These are phyloP conservation scores for Clarireedia paspali DNA, from an alignment of 2,329 filamentous ascomycete species.

Conservation along the genomic window DNA sequence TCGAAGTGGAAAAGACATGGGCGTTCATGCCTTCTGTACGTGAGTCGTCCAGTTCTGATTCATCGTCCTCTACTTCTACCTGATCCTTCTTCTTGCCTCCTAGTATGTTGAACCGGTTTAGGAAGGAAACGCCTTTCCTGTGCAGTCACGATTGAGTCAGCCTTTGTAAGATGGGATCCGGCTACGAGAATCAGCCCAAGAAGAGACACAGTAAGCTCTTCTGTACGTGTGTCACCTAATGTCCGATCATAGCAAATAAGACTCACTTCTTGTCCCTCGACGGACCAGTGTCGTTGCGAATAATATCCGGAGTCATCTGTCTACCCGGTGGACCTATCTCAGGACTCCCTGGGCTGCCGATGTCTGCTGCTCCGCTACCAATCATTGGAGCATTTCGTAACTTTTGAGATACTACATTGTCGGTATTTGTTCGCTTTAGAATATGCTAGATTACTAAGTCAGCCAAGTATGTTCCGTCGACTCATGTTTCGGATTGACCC, in stretches of 20 bases:
- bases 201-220: constrained; percentile 12
- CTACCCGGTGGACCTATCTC: constrained; percentile 22
- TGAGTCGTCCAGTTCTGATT: constrained; percentile 59
- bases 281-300: constrained; percentile 24
- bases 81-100: constrained; percentile 64
- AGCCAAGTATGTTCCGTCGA: constrained; percentile 11
- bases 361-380: constrained; percentile 38
- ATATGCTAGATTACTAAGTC: constrained; percentile 38
- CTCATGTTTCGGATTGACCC: neutral
- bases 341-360: constrained; percentile 18
- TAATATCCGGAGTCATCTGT: constrained; percentile 31
- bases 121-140: constrained; percentile 83
- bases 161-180: neutral
- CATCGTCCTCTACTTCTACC: constrained; percentile 46
- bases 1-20: constrained; percentile 69
- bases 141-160: neutral
- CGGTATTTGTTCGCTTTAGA: constrained; percentile 59
- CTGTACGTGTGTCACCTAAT: neutral
- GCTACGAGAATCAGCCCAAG: neutral
- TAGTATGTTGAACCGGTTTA: constrained; percentile 73
- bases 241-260: constrained; percentile 7
- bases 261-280: constrained; percentile 60
- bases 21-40: constrained; percentile 77
- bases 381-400: constrained; percentile 44
- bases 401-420: constrained; percentile 44